Conservation (phyloP, 2,329 filamentous ascomycete species). For the Blumeriella jaapii region DNA sequence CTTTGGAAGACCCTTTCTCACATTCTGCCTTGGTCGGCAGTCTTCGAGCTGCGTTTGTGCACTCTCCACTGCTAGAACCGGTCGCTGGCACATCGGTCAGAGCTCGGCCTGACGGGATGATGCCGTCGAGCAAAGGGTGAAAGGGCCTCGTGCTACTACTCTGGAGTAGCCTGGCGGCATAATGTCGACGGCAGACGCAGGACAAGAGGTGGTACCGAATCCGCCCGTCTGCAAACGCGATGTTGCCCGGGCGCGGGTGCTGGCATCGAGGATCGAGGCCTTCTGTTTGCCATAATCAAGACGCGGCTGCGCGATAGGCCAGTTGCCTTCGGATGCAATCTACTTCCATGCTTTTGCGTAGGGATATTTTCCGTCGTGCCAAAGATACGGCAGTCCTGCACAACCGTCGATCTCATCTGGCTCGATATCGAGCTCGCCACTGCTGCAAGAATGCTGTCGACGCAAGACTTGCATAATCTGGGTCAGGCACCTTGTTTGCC, state of each 20-base stretch:
- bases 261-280: conserved; percentile 3
- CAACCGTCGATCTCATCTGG: background rate
- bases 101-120: conserved; percentile 4
- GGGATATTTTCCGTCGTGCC: background rate
- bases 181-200: conserved; percentile 5
- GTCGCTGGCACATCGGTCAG: conserved; percentile 1
- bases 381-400: conserved; percentile 1
- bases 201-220: background rate
- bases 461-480: conserved; percentile 11
- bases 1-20: background rate
- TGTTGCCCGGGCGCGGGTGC: conserved; percentile 7
- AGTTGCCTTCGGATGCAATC: too few species aligned
- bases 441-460: conserved; percentile 5
- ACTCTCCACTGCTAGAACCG: background rate
- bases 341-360: conserved; percentile 3
- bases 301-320: background rate
- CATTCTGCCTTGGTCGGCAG: background rate
- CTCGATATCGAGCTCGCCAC: conserved; percentile 2
- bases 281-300: conserved; percentile 1
- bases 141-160: background rate
- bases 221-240: conserved; percentile 9
- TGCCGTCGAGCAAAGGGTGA: background rate
- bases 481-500: conserved; percentile 3
- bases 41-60: background rate
- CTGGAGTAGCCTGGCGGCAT: conserved; percentile 10